Evolutionary conservation across 1,284 basidiomycete genomes (phyloP).

Genomic region (Cutaneotrichosporon cavernicola): DNA sequence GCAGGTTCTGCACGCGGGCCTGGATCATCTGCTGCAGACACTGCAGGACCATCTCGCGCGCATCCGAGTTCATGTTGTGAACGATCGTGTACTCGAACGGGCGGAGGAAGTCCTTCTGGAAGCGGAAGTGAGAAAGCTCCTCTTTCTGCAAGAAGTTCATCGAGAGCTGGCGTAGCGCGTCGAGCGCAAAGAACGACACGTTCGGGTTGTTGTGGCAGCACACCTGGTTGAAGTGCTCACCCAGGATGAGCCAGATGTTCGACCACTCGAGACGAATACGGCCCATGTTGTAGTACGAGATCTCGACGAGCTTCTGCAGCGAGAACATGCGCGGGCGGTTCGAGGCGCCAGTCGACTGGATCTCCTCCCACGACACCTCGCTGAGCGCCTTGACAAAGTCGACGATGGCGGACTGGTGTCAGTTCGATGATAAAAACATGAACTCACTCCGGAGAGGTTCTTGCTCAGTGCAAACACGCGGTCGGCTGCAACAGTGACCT

Average conservation of each 20-base stretch:
- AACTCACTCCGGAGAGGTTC: constrained; percentile 82
- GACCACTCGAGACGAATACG: constrained; percentile 99
- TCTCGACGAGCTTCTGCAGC: constrained; percentile 97
- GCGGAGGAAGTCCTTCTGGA: constrained; percentile 98
- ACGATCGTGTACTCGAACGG: constrained; percentile 99
- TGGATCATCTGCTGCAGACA: constrained; percentile 99
- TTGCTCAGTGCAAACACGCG: constrained; percentile 98
- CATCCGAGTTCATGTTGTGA: constrained; percentile 90
- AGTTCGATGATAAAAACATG: constrained; percentile 12
- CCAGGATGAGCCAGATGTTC: constrained; percentile 94
- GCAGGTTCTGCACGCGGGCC: constrained; percentile 87
- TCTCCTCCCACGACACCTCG: constrained; percentile 99
- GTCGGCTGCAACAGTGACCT: constrained; percentile 97
- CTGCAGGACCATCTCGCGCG: constrained; percentile 96
- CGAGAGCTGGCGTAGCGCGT: constrained; percentile 94
- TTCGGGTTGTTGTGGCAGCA: constrained; percentile 98
- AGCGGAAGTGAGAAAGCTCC: constrained; percentile 96
- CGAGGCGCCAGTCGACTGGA: constrained; percentile 91
- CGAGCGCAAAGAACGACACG: constrained; percentile 94
- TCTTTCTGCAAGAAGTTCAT: constrained; percentile 99
- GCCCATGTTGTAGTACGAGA: constrained; percentile 99
- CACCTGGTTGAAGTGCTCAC: constrained; percentile 99
- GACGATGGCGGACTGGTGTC: constrained; percentile 81
- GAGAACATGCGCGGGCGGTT: constrained; percentile 94
- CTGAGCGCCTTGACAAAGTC: constrained; percentile 96